Evolutionary conservation across 345 rosid species (phyloP).

Genomic region (Bretschneidera sinensis): DNA sequence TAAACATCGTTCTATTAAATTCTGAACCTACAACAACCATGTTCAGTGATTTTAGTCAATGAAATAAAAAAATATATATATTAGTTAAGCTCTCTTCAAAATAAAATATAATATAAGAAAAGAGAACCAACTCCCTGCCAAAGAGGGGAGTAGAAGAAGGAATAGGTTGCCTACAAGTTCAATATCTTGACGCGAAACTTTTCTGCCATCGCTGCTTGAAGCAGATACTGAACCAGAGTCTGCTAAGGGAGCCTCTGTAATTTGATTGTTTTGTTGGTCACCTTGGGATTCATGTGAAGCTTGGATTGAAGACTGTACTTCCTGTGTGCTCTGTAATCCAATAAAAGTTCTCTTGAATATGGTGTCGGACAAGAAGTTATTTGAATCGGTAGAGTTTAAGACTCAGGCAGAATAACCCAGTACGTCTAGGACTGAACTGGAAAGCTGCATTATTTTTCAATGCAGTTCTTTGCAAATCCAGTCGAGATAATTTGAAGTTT

Average conservation of each 20-base stretch:
- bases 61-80: neutral
- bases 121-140: neutral
- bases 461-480: neutral
- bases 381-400: neutral
- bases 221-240: constrained; percentile 90
- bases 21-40: constrained; percentile 58
- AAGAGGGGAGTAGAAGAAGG: no score
- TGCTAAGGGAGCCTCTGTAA: constrained; percentile 60
- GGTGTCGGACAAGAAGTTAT: neutral
- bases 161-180: constrained; percentile 60
- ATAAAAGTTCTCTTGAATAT: neutral
- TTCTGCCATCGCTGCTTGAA: constrained; percentile 78
- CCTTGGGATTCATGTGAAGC: constrained; percentile 72
- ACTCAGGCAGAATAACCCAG: neutral
- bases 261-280: constrained; percentile 58
- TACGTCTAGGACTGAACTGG: neutral
- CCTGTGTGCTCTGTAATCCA: constrained; percentile 56
- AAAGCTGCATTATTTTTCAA: neutral
- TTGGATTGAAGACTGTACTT: constrained; percentile 59
- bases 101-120: neutral
- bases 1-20: constrained; percentile 71
- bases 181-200: constrained; percentile 94
- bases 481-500: neutral
- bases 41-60: constrained; percentile 5
- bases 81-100: neutral